Evolutionary conservation across 148 eudicot species (phyloP), one percentile per base, ranked within the genome.

Genomic region (Silene uniflora): DNA sequence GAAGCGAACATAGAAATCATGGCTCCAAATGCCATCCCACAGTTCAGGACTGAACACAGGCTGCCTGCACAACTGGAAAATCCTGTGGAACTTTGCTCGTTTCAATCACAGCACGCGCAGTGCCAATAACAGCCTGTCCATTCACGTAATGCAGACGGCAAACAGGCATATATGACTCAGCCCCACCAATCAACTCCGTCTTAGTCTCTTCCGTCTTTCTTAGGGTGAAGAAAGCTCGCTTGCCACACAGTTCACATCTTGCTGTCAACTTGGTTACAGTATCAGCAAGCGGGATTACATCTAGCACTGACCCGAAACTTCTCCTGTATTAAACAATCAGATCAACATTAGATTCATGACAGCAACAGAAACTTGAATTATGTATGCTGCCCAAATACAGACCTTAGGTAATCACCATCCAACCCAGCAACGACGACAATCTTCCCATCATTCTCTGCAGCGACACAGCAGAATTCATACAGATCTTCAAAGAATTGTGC

Each of bases 401-500:
- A 93, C 98, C 98, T 91, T 79, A 94, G 76, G 80, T 92, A 94
- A 76, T 94, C 97, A 23, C 98, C 97, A 79, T 94, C 98, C 0
- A 94, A 77, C 18, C 98, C 98, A 12, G 98, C 97, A 78, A 94
- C 80, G 24, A 94, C 81, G 1, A 92, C 85, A 14, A 72, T 90
- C 81, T 90, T 92, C 0, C 93, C 91, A 59, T 94, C 92, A 75
- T 73, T 68, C 44, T 91, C 98, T 71, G 96, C 97, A 44, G 90
- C 98, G 59, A 84, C 81, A 77, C 87, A 84, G 88, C 97, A 94
- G 75, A 94, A 94, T 13, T 92, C 92, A 75, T 94, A 92, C 3
- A 94, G 89, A 67, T 91, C 97, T 21, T 79, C 88, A 5, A 93
- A 91, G 81, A 93, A 93, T 71, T 91, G 98, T 52, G 97, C 97